Evolutionary conservation across 2,329 filamentous ascomycete species (phyloP), one percentile per base, ranked within the genome.

Genomic region (Pseudogymnoascus sp.): DNA sequence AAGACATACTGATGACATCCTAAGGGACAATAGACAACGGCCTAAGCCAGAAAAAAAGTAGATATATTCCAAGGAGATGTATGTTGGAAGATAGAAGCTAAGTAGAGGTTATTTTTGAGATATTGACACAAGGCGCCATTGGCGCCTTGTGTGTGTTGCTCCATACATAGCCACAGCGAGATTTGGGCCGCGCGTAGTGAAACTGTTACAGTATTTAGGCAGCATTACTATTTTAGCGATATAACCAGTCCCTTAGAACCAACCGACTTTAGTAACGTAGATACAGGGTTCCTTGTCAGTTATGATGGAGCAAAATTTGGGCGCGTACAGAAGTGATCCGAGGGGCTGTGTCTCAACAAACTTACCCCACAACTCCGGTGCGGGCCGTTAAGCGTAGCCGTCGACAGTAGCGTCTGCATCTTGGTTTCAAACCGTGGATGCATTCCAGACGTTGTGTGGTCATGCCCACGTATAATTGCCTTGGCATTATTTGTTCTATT

Each of bases 1-100:
- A 19, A 31, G 64, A 65, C 64, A 65, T 65, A 11, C 13, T 26
- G 19, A 16, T 21, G 37, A 19, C 37, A 61, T 47, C 11, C 26
- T 11, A 29, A 47, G 26, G 21, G 21, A 31, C 16, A 61, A 40
- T 4, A 13, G 10, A 19, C 6, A 19, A 29, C 26, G 26, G 26
- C 24, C n/a, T 16, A 56, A 2, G 13, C 13, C 8, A 56, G n/a
- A 56, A n/a, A 8, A 33, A 56, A 16, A 56, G 8, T 13, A 56
- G 4, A 19, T 13, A 4, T 19, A 56, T 56, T 56, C 14, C 10
- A 33, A 56, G n/a, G 4, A 33, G 8, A 56, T 19, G 3, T 19
- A n/a, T 33, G 3, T 56, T 56, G 5, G 47, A 56, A 56, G 26
- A 33, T 33, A 19, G 16, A 56, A 13, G 47, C 26, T 29, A 19